Percentiles rank a stretch among this genome's conserved stretches.
phyloP scores from a whole-genome alignment of 441 rosid genomes.

The Populus trichocarpa region DNA sequence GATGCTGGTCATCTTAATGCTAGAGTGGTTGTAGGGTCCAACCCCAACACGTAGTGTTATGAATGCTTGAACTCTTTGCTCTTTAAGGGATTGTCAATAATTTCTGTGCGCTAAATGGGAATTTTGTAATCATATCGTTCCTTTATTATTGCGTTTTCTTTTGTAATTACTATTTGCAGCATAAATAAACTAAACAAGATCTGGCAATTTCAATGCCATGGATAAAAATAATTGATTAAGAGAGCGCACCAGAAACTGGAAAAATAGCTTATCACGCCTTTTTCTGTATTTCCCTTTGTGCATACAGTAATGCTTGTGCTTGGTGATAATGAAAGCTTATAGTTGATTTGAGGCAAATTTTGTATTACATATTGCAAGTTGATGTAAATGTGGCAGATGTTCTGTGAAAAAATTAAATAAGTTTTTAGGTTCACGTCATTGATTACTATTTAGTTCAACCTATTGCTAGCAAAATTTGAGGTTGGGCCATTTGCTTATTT shows the following conservation, averaged over 20 bases:
- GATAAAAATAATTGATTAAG: not conserved
- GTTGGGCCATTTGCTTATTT: not conserved
- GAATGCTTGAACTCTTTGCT: not conserved
- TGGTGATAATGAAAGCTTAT: not conserved
- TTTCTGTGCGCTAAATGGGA: not conserved
- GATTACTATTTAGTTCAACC: not conserved
- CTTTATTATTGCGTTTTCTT: not conserved
- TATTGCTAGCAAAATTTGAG: not conserved
- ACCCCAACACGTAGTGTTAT: not conserved
- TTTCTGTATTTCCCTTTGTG: not conserved
- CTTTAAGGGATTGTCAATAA: not conserved
- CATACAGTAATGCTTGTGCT: not conserved
- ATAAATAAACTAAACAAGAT: not conserved
- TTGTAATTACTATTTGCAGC: not conserved
- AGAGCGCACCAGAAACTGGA: not conserved
- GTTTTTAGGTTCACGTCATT: not conserved
- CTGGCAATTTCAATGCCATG: not conserved
- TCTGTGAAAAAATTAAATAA: not conserved
- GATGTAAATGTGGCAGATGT: not conserved
- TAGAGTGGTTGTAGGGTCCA: not conserved
- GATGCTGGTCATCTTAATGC: not conserved
- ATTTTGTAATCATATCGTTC: not conserved
- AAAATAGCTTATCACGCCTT: not conserved
- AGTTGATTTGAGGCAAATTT: not conserved
- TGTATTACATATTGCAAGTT: not conserved